phyloP scores from a whole-genome alignment of 306 rosid genomes.

The Boehmeria nivea region DNA sequence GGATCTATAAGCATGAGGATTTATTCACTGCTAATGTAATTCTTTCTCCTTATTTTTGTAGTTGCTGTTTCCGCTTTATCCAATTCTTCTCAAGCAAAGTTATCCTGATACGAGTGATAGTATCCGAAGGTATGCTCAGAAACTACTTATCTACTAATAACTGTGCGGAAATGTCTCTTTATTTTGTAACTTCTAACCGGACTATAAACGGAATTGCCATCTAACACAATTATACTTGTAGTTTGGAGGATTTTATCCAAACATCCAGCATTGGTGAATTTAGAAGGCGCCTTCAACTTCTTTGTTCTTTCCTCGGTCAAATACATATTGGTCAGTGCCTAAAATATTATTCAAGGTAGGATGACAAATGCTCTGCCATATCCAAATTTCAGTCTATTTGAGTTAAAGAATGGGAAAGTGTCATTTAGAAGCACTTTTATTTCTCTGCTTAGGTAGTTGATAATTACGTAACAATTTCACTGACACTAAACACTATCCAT shows the following conservation, averaged over 20 bases:
- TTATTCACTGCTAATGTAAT: not conserved
- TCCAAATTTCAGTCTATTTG: not conserved
- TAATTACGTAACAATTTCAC: too few species aligned
- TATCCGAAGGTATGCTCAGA: conserved; percentile 44
- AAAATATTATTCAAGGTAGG: conserved; percentile 43
- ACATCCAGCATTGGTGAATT: conserved; percentile 90
- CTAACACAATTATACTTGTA: conserved; percentile 29
- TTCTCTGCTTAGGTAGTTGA: not conserved
- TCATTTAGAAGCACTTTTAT: not conserved
- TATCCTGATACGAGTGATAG: conserved; percentile 27
- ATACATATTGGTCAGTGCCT: conserved; percentile 38
- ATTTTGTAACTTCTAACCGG: not conserved
- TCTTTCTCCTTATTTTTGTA: conserved; percentile 34
- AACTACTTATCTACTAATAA: conserved; percentile 5
- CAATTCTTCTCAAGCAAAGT: conserved; percentile 39
- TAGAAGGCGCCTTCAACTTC: conserved; percentile 79
- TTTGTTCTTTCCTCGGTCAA: conserved; percentile 85
- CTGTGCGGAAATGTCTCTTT: conserved; percentile 5
- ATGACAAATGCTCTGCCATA: conserved; percentile 6
- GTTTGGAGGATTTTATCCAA: conserved; percentile 79
- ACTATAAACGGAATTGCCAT: conserved; percentile 16
- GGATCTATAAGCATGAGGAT: conserved; percentile 3
- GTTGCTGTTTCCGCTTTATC: conserved; percentile 88
- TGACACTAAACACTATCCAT: too few species aligned
- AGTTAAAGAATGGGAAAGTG: not conserved